Evolutionary conservation across 768 basidiomycete genomes (phyloP).

Genomic region (Clitopilus hobsonii): DNA sequence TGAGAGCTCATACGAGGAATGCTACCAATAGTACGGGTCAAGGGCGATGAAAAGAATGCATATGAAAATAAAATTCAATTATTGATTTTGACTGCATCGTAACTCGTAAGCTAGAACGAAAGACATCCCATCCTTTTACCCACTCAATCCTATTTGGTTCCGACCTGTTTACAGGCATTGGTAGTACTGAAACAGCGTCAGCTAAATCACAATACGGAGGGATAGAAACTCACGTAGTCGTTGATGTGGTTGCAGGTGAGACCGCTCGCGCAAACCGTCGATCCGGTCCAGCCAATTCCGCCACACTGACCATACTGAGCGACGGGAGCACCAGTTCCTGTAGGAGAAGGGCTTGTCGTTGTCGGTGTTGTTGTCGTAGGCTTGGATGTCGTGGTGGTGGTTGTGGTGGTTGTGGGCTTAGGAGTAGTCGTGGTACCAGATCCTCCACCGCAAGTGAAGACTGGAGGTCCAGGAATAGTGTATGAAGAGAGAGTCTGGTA

Average conservation of each 20-base stretch:
- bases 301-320: conserved; percentile 40
- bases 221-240: conserved; percentile 24
- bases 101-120: too few species aligned
- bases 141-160: too few species aligned
- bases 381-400: conserved; percentile 11
- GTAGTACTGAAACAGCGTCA: conserved; percentile 15
- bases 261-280: conserved; percentile 29
- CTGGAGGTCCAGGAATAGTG: conserved; percentile 35
- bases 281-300: conserved; percentile 30
- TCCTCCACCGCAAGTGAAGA: conserved; percentile 30
- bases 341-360: conserved; percentile 9
- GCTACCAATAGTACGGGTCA: too few species aligned
- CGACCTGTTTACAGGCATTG: conserved; percentile 22
- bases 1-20: too few species aligned
- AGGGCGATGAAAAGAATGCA: too few species aligned
- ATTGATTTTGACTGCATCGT: too few species aligned
- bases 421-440: conserved; percentile 3
- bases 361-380: conserved; percentile 10
- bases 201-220: neutral
- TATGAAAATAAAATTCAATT: too few species aligned
- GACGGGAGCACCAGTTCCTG: conserved; percentile 18
- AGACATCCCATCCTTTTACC: too few species aligned
- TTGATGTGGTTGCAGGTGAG: conserved; percentile 28
- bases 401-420: conserved; percentile 8
- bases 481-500: conserved; percentile 33